phyloP scores from a whole-genome alignment of 495 filamentous ascomycete species.

The Astrothelium macrocarpum region DNA sequence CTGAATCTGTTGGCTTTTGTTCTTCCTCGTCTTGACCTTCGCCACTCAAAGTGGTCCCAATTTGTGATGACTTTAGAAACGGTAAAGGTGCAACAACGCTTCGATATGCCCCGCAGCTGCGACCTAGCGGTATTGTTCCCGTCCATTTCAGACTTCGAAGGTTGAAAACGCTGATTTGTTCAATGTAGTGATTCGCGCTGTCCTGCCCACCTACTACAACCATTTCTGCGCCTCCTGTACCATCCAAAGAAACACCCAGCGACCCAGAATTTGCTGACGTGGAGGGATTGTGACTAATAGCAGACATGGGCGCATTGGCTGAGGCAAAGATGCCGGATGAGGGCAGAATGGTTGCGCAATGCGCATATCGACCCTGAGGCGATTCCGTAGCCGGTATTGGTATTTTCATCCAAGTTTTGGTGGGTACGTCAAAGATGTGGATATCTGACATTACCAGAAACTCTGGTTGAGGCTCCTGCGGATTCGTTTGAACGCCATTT shows the following conservation, averaged over 20 bases:
- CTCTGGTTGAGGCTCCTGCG: slow-evolving; percentile 68
- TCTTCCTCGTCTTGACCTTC: slow-evolving; percentile 34
- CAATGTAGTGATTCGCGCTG: slow-evolving; percentile 95
- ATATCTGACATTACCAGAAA: slow-evolving; percentile 97
- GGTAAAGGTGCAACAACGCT: slow-evolving; percentile 84
- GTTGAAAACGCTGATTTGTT: slow-evolving; percentile 97
- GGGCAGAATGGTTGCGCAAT: slow-evolving; percentile 87
- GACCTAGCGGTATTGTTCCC: slow-evolving; percentile 68
- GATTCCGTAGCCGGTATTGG: slow-evolving; percentile 54
- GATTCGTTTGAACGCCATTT: slow-evolving; percentile 29
- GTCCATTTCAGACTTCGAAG: slow-evolving; percentile 94
- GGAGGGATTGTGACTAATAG: slow-evolving; percentile 79
- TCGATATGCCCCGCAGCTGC: slow-evolving; percentile 90
- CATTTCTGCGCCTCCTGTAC: slow-evolving; percentile 91
- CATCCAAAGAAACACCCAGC: slow-evolving; percentile 79
- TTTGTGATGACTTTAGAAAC: slow-evolving; percentile 55
- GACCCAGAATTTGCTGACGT: slow-evolving; percentile 70
- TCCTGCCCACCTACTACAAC: slow-evolving; percentile 94
- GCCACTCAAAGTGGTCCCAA: slow-evolving; percentile 47
- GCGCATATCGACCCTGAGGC: slow-evolving; percentile 90
- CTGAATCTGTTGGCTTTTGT: slow-evolving; percentile 39
- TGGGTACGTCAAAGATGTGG: slow-evolving; percentile 86
- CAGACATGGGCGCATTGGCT: slow-evolving; percentile 68
- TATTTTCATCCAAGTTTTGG: slow-evolving; percentile 76
- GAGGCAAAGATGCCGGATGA: slow-evolving; percentile 81